Percentiles rank a stretch among this genome's conserved stretches.
These are phyloP conservation scores for Colletotrichum sp. DNA, from an alignment of 2,329 filamentous ascomycete species.

Conservation along the genomic window DNA sequence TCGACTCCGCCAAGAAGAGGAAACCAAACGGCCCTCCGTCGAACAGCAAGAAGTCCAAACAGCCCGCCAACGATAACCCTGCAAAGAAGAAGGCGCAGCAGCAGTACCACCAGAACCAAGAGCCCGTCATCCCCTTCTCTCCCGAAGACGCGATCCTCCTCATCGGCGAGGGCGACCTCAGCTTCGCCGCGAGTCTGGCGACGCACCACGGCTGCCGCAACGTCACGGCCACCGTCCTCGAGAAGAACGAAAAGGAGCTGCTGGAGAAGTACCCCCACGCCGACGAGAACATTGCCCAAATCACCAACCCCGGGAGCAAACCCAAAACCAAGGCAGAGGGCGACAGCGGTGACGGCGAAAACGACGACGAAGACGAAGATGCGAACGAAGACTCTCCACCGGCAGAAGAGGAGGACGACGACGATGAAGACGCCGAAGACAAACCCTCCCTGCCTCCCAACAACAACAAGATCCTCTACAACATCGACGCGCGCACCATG, in stretches of 20 bases:
- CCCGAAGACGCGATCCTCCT: slow-evolving; percentile 73
- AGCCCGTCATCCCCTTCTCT: slow-evolving; percentile 71
- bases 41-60: slow-evolving; percentile 22
- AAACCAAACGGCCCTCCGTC: slow-evolving; percentile 5
- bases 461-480: slow-evolving; percentile 58
- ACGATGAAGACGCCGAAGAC: not conserved
- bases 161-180: slow-evolving; percentile 82
- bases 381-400: slow-evolving; percentile 17
- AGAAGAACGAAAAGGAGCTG: slow-evolving; percentile 62
- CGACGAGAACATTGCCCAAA: slow-evolving; percentile 58
- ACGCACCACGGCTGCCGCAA: slow-evolving; percentile 69
- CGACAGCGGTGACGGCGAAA: not conserved
- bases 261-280: slow-evolving; percentile 77
- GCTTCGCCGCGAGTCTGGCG: slow-evolving; percentile 73
- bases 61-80: slow-evolving; percentile 2
- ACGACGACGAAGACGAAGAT: not conserved
- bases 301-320: slow-evolving; percentile 35
- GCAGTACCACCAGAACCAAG: slow-evolving; percentile 34
- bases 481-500: slow-evolving; percentile 72
- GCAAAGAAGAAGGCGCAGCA: slow-evolving; percentile 22
- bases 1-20: slow-evolving; percentile 18
- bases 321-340: not conserved
- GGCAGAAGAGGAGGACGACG: slow-evolving; percentile 1
- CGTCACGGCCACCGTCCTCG: slow-evolving; percentile 73
- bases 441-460: slow-evolving; percentile 23